These are phyloP conservation scores for Talaromyces adpressus DNA, from an alignment of 495 filamentous ascomycete species.

Conservation along the genomic window DNA sequence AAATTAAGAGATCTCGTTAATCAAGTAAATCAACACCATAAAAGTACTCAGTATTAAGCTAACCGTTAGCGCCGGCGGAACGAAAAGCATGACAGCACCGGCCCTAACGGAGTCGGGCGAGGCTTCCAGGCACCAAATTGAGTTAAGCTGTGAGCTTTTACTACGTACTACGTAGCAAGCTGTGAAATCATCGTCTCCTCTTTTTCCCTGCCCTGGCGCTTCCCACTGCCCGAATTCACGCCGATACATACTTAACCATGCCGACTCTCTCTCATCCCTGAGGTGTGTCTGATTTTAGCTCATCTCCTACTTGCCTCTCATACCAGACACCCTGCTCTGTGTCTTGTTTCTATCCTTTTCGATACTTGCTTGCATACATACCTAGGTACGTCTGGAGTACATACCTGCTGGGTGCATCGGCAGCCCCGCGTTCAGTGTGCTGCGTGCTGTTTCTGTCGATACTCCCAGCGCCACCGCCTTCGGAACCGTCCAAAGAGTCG, in stretches of 20 bases:
- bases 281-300: not conserved
- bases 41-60: not conserved
- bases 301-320: not conserved
- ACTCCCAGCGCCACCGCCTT: slow-evolving; percentile 2
- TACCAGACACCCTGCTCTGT: not conserved
- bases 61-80: not conserved
- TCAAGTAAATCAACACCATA: not conserved
- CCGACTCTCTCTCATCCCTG: not conserved
- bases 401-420: not conserved
- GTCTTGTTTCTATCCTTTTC: not conserved
- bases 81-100: not conserved
- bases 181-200: not conserved
- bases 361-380: not conserved
- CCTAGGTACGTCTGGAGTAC: not conserved
- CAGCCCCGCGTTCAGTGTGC: not conserved
- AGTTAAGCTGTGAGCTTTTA: not conserved
- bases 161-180: too few relatives aligned
- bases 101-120: not conserved
- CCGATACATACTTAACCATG: not conserved
- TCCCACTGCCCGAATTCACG: not conserved
- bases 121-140: not conserved
- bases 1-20: not conserved
- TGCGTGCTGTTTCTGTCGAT: not conserved
- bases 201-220: not conserved
- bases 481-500: not conserved